Percentiles rank a stretch among this genome's conserved stretches.
These are phyloP conservation scores for Aegilops tauschii DNA, from an alignment of 176 grass and related monocot species.

Conservation along the genomic window DNA sequence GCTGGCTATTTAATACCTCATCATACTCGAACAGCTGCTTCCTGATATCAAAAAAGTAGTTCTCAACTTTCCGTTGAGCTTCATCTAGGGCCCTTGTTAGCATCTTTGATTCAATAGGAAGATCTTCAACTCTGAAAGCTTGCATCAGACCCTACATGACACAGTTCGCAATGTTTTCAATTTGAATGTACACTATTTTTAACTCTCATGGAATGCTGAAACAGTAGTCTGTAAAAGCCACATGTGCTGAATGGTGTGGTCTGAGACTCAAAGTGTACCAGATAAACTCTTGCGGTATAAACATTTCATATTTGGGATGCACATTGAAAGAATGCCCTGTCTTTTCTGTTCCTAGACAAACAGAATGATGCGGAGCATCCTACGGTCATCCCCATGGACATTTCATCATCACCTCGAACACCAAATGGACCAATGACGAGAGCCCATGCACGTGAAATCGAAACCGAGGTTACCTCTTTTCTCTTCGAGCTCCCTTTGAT, in stretches of 20 bases:
- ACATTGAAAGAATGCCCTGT: neutral
- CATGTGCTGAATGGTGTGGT: neutral
- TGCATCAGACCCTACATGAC: constrained; percentile 77
- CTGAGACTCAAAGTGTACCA: neutral
- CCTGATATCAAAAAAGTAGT: constrained; percentile 98
- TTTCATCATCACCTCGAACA: too few species aligned
- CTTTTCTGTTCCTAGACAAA: neutral
- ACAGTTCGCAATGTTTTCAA: constrained; percentile 14
- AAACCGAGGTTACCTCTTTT: too few species aligned
- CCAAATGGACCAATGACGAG: too few species aligned
- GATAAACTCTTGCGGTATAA: neutral
- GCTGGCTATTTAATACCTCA: constrained; percentile 96
- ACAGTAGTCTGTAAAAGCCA: neutral
- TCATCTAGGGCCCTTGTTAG: constrained; percentile 97
- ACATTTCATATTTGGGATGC: neutral
- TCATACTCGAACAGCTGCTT: constrained; percentile 98
- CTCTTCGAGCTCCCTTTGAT: too few species aligned
- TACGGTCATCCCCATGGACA: too few species aligned
- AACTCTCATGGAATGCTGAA: neutral
- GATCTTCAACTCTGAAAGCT: constrained; percentile 94
- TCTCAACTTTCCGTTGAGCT: constrained; percentile 97
- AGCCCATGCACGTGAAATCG: too few species aligned
- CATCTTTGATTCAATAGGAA: constrained; percentile 99
- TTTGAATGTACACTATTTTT: constrained; percentile 9
- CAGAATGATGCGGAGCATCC: too few species aligned